A percentile compares a stretch with the other conserved stretches of the same genome.
Conservation (phyloP, 129 eudicot genomes). For the Helianthus tuberosus region DNA sequence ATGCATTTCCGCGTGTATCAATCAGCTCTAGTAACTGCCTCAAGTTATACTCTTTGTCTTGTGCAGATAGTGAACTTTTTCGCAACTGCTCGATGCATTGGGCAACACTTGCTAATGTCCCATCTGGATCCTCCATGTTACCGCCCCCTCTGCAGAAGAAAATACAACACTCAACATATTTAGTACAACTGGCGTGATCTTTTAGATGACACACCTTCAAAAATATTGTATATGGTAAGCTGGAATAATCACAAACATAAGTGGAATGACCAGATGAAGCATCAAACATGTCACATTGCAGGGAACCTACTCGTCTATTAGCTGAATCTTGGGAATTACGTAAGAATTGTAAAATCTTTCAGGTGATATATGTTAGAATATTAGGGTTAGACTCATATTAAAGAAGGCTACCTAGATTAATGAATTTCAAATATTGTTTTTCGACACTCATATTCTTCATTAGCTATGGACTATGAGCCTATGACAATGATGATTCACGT, state of each 20-base stretch:
- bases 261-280: not conserved
- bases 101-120: conserved; percentile 97
- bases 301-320: not conserved
- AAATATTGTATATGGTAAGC: not conserved
- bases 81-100: conserved; percentile 97
- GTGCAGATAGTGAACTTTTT: conserved; percentile 76
- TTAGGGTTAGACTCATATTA: too few relatives aligned
- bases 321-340: not conserved
- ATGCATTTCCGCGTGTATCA: conserved; percentile 89
- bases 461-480: too few relatives aligned
- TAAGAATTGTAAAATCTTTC: too few relatives aligned
- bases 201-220: not conserved
- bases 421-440: too few relatives aligned
- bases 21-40: conserved; percentile 81
- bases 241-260: not conserved
- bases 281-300: not conserved
- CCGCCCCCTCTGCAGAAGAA: conserved; percentile 64
- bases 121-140: conserved; percentile 99
- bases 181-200: conserved; percentile 10
- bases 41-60: conserved; percentile 82
- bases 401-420: too few relatives aligned
- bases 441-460: too few relatives aligned
- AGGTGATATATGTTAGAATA: too few relatives aligned
- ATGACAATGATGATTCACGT: not conserved
- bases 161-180: conserved; percentile 11